These are phyloP conservation scores for Biancaea sappan DNA, from an alignment of 306 rosid species.

Conservation along the genomic window DNA sequence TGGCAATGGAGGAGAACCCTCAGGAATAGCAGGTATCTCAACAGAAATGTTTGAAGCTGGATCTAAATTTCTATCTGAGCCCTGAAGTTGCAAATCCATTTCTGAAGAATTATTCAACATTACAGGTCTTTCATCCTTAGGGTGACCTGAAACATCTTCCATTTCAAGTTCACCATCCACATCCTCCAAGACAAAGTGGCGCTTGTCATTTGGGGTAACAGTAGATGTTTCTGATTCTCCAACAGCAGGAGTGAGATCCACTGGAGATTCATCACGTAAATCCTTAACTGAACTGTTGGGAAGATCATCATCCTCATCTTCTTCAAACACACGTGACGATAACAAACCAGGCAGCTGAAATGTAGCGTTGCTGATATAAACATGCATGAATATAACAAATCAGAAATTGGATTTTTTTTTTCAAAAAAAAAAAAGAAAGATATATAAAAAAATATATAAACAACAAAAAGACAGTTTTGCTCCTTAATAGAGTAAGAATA, in stretches of 20 bases:
- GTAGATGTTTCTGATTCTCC: constrained; percentile 74
- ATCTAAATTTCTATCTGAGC: constrained; percentile 48
- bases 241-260: constrained; percentile 44
- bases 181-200: constrained; percentile 93
- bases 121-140: constrained; percentile 69
- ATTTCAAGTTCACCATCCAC: constrained; percentile 98
- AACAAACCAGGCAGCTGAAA: constrained; percentile 94
- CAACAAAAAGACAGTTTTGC: constrained; percentile 13
- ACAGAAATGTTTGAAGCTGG: constrained; percentile 44
- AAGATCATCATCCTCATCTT: constrained; percentile 74
- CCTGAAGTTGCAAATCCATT: constrained; percentile 49
- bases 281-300: constrained; percentile 60
- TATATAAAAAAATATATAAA: constrained; percentile 10
- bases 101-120: constrained; percentile 47
- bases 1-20: constrained; percentile 95
- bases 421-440: background rate
- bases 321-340: constrained; percentile 76
- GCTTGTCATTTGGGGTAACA: constrained; percentile 86
- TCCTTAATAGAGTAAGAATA: background rate
- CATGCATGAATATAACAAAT: constrained; percentile 30
- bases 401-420: constrained; percentile 31
- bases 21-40: constrained; percentile 57
- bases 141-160: constrained; percentile 98
- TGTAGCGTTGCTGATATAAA: constrained; percentile 86
- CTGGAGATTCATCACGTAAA: constrained; percentile 50